Evolutionary conservation across 352 stramenopile species (phyloP), one percentile per base, ranked within the genome.

Genomic region (Pythium vanterpoolii): DNA sequence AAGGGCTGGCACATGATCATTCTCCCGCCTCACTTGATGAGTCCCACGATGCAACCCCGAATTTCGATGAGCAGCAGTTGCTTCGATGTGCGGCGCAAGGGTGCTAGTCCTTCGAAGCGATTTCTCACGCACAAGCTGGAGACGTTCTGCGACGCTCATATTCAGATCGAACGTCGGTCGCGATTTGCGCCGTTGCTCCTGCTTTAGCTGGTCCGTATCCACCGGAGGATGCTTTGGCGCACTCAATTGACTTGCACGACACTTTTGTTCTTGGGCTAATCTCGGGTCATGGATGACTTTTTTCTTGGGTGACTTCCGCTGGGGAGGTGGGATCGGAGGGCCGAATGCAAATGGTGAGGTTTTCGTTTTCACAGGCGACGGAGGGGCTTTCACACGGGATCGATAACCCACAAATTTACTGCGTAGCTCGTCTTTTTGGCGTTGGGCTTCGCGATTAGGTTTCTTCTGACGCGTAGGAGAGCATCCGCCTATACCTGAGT

Each of bases 341-440:
- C 79, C 78, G 55, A 90, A 90, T 4, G 56, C 66, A 39, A 72
- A 90, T 10, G 68, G 67, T 1, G 81, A 89, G 1, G 58, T 62
- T 50, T 87, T 89, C 3, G 66, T 7, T 45, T 78, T 83, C 1
- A 62, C 56, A 9, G 79, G 79, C 0, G 79, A 89, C 1, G 77
- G 76, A 3, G 77, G 71, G 7, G 77, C 79, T 54, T 91, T 91
- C 14, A 56, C 67, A 48, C 82, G 73, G 2, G 82, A 87, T 19
- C 79, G 76, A 47, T 83, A 83, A 0, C 66, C 74, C 23, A 89
- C 56, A 5, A 75, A 74, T n/a, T 73, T 75, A 55, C 79, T 90
- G 45, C 84, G 70, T 3, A 86, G 59, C 56, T 90, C 81, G 30
- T 93, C 84, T 45, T 79, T 83, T 30, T 86, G 71, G 11, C 77